Conservation (phyloP, 106 monocot genomes). For the Hemerocallis citrina region DNA sequence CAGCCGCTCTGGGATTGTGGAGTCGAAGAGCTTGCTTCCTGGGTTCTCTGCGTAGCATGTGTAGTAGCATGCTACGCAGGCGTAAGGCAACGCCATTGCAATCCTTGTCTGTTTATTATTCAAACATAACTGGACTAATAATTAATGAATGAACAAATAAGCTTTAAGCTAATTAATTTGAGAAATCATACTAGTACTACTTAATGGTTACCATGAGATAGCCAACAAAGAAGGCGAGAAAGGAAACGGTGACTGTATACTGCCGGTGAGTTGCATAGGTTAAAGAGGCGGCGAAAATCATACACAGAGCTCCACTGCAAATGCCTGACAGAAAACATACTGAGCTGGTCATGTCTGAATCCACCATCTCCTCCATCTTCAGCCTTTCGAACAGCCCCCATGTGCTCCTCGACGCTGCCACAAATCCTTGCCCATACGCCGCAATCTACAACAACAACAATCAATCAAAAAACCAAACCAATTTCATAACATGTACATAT, state of each 20-base stretch:
- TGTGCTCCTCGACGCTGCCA: conserved; percentile 85
- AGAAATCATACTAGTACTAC: no score
- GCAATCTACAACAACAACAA: conserved; percentile 43
- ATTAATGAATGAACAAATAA: background rate
- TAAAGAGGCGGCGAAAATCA: conserved; percentile 72
- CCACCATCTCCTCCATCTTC: conserved; percentile 75
- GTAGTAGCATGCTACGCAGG: conserved; percentile 94
- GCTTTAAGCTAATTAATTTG: background rate
- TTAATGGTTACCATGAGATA: conserved; percentile 66
- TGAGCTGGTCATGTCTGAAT: conserved; percentile 90
- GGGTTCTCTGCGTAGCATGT: conserved; percentile 97
- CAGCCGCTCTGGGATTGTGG: conserved; percentile 71
- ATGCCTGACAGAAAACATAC: conserved; percentile 87
- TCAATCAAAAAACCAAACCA: background rate
- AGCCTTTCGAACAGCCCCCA: conserved; percentile 78
- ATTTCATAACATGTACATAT: background rate
- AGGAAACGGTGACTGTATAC: conserved; percentile 80
- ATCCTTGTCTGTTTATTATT: conserved; percentile 61
- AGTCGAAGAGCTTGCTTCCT: conserved; percentile 54
- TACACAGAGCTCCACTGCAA: conserved; percentile 71
- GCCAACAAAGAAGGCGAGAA: conserved; percentile 89
- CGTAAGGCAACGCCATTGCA: conserved; percentile 91
- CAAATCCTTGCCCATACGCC: conserved; percentile 85
- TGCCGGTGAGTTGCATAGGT: conserved; percentile 48
- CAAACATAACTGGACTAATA: background rate